Evolutionary conservation across 352 stramenopile species (phyloP), one percentile per base, ranked within the genome.

Genomic region (Phytophthora sp.): DNA sequence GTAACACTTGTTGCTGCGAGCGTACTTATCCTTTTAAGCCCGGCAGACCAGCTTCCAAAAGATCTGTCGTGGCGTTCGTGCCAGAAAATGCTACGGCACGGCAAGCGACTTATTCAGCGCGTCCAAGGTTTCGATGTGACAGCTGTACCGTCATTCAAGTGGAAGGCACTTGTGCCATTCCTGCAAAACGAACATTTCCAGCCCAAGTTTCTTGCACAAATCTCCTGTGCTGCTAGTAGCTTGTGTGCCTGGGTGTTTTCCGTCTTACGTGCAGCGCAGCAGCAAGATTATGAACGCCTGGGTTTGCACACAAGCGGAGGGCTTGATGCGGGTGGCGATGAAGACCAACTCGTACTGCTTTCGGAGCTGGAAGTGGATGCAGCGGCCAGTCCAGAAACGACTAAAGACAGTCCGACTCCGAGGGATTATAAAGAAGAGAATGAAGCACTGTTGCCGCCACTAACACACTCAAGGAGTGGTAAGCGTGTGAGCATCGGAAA

Each of bases 141-240:
- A 15, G 48, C 41, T 11, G 74, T 88, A 3, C 80, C 74, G 6
- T 44, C 60, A 10, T 93, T 93, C 58, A 93, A 93, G 64, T 89
- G 82, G 79, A 84, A 88, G 54, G 84, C 84, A 15, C 62, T 94
- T 28, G 45, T 78, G 0, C 84, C 84, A 11, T 92, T 94, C 52
- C 48, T 91, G 3, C 69, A 88, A 51, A 91, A 91, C 58, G 77
- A 87, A 26, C 74, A 89, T 52, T 92, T 89, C 49, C 64, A 89
- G n/a, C 82, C 84, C 3, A 73, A 72, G 3, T 84, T 85, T 35
- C 69, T 94, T 5, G 58, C 65, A n/a, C 61, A 77, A 12, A 77
- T 84, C 24, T 91, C 80, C 1, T 60, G 41, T 37, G 68, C 77
- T 2, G 82, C 80, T 0, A 83, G 78, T 18, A 77, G 63, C 21